Evolutionary conservation across 805 yeast species (phyloP).

Genomic region (Candida sphagnicola): DNA sequence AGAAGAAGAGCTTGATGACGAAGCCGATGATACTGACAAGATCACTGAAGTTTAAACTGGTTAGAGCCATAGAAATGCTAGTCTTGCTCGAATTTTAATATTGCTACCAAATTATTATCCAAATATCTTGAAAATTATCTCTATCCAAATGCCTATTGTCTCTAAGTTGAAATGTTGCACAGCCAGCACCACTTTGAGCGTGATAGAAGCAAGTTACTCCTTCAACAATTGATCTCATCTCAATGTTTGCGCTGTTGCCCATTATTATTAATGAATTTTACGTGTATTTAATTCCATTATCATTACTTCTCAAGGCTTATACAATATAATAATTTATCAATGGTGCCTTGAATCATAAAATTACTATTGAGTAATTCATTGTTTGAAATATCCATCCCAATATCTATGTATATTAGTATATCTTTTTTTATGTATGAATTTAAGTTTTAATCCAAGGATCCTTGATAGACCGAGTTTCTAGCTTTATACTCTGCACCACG

Average conservation of each 20-base stretch:
- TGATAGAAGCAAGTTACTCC: background rate
- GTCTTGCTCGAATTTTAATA: background rate
- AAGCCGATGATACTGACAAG: constrained; percentile 17
- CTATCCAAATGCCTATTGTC: background rate
- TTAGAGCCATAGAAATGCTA: background rate
- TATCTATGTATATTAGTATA: no score
- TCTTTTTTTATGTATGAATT: no score
- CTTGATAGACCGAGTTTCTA: no score
- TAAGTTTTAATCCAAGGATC: no score
- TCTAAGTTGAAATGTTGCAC: background rate
- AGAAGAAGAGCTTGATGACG: constrained; percentile 29
- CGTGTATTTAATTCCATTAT: constrained; percentile 3
- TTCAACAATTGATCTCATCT: no score
- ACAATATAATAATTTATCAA: background rate
- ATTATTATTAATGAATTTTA: constrained; percentile 4
- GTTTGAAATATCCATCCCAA: no score
- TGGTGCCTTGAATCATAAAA: background rate
- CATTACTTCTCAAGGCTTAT: background rate
- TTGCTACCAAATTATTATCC: no score
- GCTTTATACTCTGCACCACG: no score
- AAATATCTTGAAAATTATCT: no score
- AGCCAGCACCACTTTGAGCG: background rate
- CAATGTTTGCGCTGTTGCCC: no score
- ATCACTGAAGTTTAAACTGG: constrained; percentile 10
- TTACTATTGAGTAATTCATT: no score